These are phyloP conservation scores for Mycena polygramma DNA, from an alignment of 768 basidiomycete genomes.

Conservation along the genomic window DNA sequence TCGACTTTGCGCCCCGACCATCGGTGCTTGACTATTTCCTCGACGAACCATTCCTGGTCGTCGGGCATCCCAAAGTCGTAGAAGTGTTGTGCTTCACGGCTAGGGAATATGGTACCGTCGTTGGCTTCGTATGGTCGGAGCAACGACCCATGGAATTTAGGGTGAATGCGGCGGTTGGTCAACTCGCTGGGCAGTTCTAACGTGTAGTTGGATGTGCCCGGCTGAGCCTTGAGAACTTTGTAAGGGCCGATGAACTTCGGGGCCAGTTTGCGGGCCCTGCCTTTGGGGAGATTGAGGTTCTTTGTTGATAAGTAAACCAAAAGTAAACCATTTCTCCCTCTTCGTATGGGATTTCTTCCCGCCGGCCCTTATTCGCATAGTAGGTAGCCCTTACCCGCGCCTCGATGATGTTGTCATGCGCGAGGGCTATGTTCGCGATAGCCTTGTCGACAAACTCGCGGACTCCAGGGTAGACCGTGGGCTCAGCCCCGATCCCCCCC, in stretches of 20 bases:
- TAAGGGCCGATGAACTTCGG: conserved; percentile 54
- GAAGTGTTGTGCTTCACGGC: conserved; percentile 40
- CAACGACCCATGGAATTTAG: conserved; percentile 50
- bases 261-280: too few relatives aligned
- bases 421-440: too few relatives aligned
- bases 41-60: conserved; percentile 54
- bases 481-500: background rate
- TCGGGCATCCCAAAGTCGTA: conserved; percentile 52
- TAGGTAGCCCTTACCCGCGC: too few relatives aligned
- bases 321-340: too few relatives aligned
- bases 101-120: conserved; percentile 53
- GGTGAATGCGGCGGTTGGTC: conserved; percentile 44
- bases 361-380: too few relatives aligned
- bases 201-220: conserved; percentile 44
- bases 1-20: conserved; percentile 22
- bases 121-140: conserved; percentile 46
- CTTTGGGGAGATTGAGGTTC: too few relatives aligned
- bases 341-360: too few relatives aligned
- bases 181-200: conserved; percentile 46
- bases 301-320: too few relatives aligned
- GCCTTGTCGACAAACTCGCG: background rate
- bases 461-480: conserved; percentile 36
- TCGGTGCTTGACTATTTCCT: conserved; percentile 43
- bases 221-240: conserved; percentile 38
- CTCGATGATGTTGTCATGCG: too few relatives aligned